Evolutionary conservation across 345 rosid genomes (phyloP), one percentile per base, ranked within the genome.

Genomic region (Linum tenue): DNA sequence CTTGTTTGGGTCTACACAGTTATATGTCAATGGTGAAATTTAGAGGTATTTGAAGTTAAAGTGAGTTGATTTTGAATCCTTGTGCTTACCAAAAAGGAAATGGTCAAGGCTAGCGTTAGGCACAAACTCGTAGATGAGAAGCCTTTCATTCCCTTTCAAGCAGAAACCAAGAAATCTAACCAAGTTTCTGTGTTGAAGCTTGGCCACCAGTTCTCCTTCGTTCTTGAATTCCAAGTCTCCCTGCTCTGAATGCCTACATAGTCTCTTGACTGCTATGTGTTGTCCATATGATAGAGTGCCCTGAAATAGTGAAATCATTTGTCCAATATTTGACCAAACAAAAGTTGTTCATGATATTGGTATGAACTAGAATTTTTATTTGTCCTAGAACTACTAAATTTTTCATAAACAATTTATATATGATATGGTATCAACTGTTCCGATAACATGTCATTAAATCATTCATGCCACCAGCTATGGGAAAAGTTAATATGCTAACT

Each of bases 81-180:
- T 7, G 7, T 14, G 0, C 48, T 3, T 66, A 75, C 82, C 69
- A 17, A 68, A 65, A 5, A 70, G 10, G 72, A 68, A 67, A 56
- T 2, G 36, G 59, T 81, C 81, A 1, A 86, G 88, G 67, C 92
- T 79, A 68, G 56, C 63, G 64, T 82, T 84, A 6, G 69, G 73
- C 41, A 86, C 71, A 60, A 51, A 73, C 69, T 86, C 89, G 17
- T 84, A 86, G 7, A 82, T 42, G n/a, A 86, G 80, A 7, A 86
- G 56, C 58, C 73, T 86, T 36, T 81, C 92, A 5, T 63, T 67
- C 53, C 72, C 75, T 14, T 82, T 72, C 2, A 78, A 38, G 69
- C 92, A 84, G 62, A 77, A 84, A 3, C 86, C 85, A 0, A 72
- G 39, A 5, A 82, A 56, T 59, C 79, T 73, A 12, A 68, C 91